Conservation (phyloP, 805 yeast genomes). For the Starmerella ratchasimensis region DNA sequence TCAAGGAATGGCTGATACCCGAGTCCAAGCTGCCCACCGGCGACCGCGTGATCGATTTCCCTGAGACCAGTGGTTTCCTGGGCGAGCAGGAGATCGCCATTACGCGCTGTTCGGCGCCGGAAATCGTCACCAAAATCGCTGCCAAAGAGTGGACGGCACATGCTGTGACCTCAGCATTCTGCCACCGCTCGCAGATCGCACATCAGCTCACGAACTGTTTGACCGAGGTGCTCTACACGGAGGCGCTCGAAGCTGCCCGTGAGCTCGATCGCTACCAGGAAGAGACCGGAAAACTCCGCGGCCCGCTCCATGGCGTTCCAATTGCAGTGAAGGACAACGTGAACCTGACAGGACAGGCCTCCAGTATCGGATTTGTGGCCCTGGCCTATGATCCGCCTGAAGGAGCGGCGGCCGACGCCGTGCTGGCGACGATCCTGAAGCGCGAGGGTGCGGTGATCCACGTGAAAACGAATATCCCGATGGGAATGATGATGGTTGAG, state of each 20-base stretch:
- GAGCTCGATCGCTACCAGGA: constrained; percentile 39
- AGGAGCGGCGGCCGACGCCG: constrained; percentile 21
- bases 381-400: constrained; percentile 28
- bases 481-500: constrained; percentile 39
- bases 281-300: constrained; percentile 37
- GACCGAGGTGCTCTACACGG: constrained; percentile 36
- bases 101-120: constrained; percentile 19
- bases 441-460: constrained; percentile 41
- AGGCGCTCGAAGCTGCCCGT: constrained; percentile 45
- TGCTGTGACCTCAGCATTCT: constrained; percentile 40
- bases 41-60: constrained; percentile 15
- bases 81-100: constrained; percentile 19
- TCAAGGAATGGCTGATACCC: constrained; percentile 5
- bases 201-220: constrained; percentile 37
- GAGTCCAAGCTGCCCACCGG: constrained; percentile 5
- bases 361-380: constrained; percentile 39
- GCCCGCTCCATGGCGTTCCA: constrained; percentile 58
- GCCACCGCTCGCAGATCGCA: constrained; percentile 45
- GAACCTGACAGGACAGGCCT: constrained; percentile 35
- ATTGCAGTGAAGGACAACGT: constrained; percentile 44
- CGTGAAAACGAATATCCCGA: constrained; percentile 42
- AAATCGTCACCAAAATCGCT: constrained; percentile 16
- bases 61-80: constrained; percentile 16
- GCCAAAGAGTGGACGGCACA: constrained; percentile 30
- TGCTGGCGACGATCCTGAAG: constrained; percentile 31